These are phyloP conservation scores for Fusarium sp. DNA, from an alignment of 2,329 filamentous ascomycete genomes.

Conservation along the genomic window DNA sequence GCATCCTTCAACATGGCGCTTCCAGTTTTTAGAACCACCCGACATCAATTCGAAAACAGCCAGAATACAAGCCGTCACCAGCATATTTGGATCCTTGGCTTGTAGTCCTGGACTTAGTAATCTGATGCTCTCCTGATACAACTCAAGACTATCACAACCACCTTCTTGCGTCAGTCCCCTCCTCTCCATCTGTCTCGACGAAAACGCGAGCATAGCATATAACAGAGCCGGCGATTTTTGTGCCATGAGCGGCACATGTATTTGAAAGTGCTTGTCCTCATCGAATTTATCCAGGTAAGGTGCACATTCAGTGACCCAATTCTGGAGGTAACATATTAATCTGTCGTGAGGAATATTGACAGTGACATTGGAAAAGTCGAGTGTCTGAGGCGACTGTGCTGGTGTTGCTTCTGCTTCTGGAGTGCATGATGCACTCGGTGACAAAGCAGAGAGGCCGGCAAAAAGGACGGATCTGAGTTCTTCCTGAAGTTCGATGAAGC, in stretches of 20 bases:
- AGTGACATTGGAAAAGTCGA: conserved; percentile 47
- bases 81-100: conserved; percentile 58
- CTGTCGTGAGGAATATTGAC: conserved; percentile 47
- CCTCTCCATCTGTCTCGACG: conserved; percentile 64
- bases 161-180: conserved; percentile 60
- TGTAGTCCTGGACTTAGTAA: conserved; percentile 57
- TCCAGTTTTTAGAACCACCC: conserved; percentile 63
- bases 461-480: conserved; percentile 59
- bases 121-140: conserved; percentile 66
- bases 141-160: conserved; percentile 61
- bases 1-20: conserved; percentile 67
- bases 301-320: conserved; percentile 66
- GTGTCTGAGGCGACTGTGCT: conserved; percentile 31
- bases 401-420: conserved; percentile 39
- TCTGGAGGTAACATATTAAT: conserved; percentile 55
- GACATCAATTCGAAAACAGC: conserved; percentile 63
- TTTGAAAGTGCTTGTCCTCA: conserved; percentile 63
- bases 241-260: conserved; percentile 63
- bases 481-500: conserved; percentile 59
- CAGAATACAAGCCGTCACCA: conserved; percentile 61
- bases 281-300: conserved; percentile 67
- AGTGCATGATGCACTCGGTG: conserved; percentile 47
- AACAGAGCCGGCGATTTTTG: conserved; percentile 58
- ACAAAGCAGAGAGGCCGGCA: conserved; percentile 47
- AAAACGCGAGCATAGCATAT: conserved; percentile 66